Base-by-base conservation (phyloP, 169 alveolate genomes). In the Toxoplasma gondii region DNA sequence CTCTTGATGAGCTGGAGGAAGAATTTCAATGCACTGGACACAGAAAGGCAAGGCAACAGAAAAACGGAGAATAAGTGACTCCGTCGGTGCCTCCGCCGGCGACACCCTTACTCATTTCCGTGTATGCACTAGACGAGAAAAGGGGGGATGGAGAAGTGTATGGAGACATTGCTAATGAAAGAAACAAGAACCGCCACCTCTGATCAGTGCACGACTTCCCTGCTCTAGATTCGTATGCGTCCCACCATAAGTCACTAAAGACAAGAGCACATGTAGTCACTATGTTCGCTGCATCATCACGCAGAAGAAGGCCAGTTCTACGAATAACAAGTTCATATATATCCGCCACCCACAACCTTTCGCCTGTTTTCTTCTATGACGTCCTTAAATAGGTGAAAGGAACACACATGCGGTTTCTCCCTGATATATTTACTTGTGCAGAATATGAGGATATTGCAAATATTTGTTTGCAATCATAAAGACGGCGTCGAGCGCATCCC, bases 381-480 rank as follows among this genome's bases (percentile, higher is more conserved):
- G 58, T 49, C 12, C 58, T 7, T 12, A 12, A 49, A 49, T 49
- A 49, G 4, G 58, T 49, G 58, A 49, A 4, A 36, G 17, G 44
- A 9, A 36, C 22, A 4, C n/a, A 74, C n/a, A 44, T 19, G 24
- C 44, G 1, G 39, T 9, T 17, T 29, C n/a, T 31, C 49, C n/a
- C 17, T 74, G 41, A 4, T 31, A 19, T n/a, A 74, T 44, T 22
- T 74, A 74, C 84, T 31, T 74, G 43, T 74, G 84, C n/a, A 74
- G 44, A 74, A 74, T 74, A n/a, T 74, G 84, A 19, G 84, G 84
- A 36, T 74, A 74, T 27, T 74, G 84, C 44, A 74, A 27, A 44
- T 74, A 74, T 74, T 74, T 74, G 84, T n/a, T 74, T 10, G 84
- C 84, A 19, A 74, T 74, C 84, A n/a, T n/a, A n/a, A 74, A 74